Evolutionary conservation across 768 basidiomycete genomes (phyloP), one percentile per base, ranked within the genome.

Genomic region (Lentinula guzmanii): DNA sequence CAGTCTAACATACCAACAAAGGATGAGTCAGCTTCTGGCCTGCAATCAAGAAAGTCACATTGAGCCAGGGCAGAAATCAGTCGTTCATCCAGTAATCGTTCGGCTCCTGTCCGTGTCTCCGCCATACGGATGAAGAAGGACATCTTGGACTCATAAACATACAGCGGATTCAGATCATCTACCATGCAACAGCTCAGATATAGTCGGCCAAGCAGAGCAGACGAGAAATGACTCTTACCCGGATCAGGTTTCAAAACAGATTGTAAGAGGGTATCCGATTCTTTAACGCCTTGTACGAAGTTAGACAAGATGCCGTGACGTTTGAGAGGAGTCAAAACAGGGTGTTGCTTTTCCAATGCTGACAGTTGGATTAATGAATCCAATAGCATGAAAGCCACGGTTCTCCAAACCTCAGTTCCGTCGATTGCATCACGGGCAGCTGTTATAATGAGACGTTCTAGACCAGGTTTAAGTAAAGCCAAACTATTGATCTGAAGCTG

Each of bases 361-460:
- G 86, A 90, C 0, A 95, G 75, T 48, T 89, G 83, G 16, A 90
- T 81, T 7, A 95, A 79, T 0, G 90, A 86, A 66, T 95, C 93
- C 46, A 98, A 78, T 2, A 94, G 77, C 79, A 95, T 90, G 70
- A 95, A 98, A 8, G 95, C 92, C 15, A 98, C 86, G 2, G 95
- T 95, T 74, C 93, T 93, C 96, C 96, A 98, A 2, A 98, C 92
- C 72, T 98, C 95, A 16, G 91, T 87, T 6, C 95, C 95, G 65
- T 97, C 95, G 58, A 93, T 90, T 1, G 94, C 95, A 69, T 98
- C 96, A n/a, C 93, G 81, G 21, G 91, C 85, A 42, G 96, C 78
- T 41, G 85, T 79, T 0, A 84, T 74, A 0, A 94, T 79, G 18
- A 98, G 74, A 5, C 89, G 81, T 58, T 96, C 95, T 66, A 89